Base-by-base conservation (phyloP, 208 protist species). In the Phytomonas francai region DNA sequence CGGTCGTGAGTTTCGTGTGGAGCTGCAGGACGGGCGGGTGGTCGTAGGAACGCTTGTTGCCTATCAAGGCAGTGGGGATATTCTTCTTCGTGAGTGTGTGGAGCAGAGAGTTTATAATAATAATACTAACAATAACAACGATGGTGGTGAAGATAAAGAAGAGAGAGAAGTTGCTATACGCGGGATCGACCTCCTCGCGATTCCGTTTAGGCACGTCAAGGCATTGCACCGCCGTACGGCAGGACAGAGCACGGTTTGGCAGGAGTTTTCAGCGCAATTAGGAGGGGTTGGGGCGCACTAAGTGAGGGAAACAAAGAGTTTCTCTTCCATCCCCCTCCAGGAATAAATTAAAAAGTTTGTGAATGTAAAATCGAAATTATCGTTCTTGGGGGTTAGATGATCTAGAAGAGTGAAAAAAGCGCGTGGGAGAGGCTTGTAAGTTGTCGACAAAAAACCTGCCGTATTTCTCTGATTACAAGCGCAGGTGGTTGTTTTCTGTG, bases 51-150 rank as follows among this genome's bases (percentile, higher is more conserved):
- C 74, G 3, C 72, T 94, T 42, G 77, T 91, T 39, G 84, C 86
- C 19, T 91, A 83, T 68, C 70, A 89, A 67, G 89, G 89, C 42
- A 82, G 79, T 61, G 89, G 89, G 3, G 84, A 91, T 60, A 59
- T 94, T 39, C 78, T 94, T 27, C 78, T 94, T 36, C 77, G 80
- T 56, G 64, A 64, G 28, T 82, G 72, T 3, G 72, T 94, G 16
- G 86, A 91, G 80, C 77, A 91, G 74, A 80, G 89, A 27, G 49
- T 67, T 29, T 90, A 84, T 73, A 85, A 80, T 32, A 83, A 92
- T 59, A 83, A n/a, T n/a, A n/a, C n/a, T n/a, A n/a, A 51, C 30
- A 8, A 22, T 8, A 29, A 34, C 56, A 28, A 8, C 28, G 19
- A 30, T n/a, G 49, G 49, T 19, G 49, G 32, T 54, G n/a, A 65